Conservation (phyloP, 768 basidiomycete species). For the Daedaleopsis nitida region DNA sequence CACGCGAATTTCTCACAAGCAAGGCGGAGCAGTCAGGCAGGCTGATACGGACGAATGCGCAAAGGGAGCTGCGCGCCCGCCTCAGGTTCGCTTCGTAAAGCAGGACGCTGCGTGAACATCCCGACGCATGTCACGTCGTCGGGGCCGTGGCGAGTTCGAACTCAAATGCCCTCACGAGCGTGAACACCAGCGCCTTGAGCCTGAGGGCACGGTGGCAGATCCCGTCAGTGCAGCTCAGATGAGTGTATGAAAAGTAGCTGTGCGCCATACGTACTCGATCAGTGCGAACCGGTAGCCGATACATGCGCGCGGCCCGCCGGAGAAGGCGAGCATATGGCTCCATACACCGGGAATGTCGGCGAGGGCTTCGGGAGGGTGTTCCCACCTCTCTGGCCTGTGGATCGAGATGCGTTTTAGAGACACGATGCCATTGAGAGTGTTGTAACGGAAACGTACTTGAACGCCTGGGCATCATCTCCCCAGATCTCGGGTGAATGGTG, state of each 20-base stretch:
- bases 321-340: constrained; percentile 60
- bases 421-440: neutral
- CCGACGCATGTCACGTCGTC: constrained; percentile 23
- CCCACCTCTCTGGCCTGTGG: constrained; percentile 67
- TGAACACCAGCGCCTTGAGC: constrained; percentile 35
- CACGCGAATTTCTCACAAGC: too few relatives aligned
- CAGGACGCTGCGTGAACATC: constrained; percentile 23
- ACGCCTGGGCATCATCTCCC: constrained; percentile 63
- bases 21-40: neutral
- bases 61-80: constrained; percentile 25
- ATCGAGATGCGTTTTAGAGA: too few relatives aligned
- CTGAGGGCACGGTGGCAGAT: constrained; percentile 7
- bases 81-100: constrained; percentile 12
- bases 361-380: constrained; percentile 44
- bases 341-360: constrained; percentile 58
- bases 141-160: constrained; percentile 32
- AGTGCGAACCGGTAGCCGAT: constrained; percentile 70
- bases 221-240: too few relatives aligned
- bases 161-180: constrained; percentile 32
- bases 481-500: constrained; percentile 57
- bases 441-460: constrained; percentile 44
- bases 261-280: constrained; percentile 47
- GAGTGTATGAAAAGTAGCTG: too few relatives aligned
- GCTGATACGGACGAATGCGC: constrained; percentile 16
- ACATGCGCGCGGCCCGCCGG: constrained; percentile 65